Conservation (phyloP, 352 stramenopile genomes). For the Pythium periplocum region DNA sequence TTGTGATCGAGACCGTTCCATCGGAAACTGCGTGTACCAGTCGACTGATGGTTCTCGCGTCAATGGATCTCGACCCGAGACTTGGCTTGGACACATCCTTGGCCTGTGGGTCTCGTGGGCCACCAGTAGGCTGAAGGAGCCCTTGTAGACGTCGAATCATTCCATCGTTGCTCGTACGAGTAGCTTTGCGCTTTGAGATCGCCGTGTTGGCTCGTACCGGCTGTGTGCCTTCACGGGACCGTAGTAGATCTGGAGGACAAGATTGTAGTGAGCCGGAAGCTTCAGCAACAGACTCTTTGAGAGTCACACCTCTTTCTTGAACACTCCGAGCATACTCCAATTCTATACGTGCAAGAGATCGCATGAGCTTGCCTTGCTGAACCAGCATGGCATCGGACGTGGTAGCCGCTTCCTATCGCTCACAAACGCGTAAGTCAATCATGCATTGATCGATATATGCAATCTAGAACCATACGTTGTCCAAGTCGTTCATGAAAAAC, state of each 20-base stretch:
- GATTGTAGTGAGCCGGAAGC: too few species aligned
- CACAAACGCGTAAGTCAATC: too few species aligned
- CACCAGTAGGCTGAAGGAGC: constrained; percentile 5
- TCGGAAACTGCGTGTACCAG: constrained; percentile 38
- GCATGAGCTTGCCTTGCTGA: constrained; percentile 42
- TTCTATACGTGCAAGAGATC: neutral
- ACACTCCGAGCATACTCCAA: too few species aligned
- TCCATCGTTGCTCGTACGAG: constrained; percentile 1
- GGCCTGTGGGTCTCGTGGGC: too few species aligned
- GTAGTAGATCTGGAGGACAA: too few species aligned
- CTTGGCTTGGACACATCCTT: constrained; percentile 23
- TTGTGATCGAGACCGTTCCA: constrained; percentile 22
- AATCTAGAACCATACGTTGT: constrained; percentile 25
- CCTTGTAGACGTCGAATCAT: constrained; percentile 5
- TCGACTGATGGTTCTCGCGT: constrained; percentile 33
- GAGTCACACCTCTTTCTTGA: too few species aligned
- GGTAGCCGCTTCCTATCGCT: constrained; percentile 28
- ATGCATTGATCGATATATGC: neutral
- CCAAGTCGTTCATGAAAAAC: constrained; percentile 75
- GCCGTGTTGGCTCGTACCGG: too few species aligned
- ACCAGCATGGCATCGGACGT: constrained; percentile 38
- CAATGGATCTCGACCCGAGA: constrained; percentile 8
- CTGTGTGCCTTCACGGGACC: too few species aligned
- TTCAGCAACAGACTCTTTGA: too few species aligned
- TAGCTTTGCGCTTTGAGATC: too few species aligned